Percentiles rank a stretch among this genome's conserved stretches.
phyloP scores from a whole-genome alignment of 257 asterid species.

The Coffea eugenioides region DNA sequence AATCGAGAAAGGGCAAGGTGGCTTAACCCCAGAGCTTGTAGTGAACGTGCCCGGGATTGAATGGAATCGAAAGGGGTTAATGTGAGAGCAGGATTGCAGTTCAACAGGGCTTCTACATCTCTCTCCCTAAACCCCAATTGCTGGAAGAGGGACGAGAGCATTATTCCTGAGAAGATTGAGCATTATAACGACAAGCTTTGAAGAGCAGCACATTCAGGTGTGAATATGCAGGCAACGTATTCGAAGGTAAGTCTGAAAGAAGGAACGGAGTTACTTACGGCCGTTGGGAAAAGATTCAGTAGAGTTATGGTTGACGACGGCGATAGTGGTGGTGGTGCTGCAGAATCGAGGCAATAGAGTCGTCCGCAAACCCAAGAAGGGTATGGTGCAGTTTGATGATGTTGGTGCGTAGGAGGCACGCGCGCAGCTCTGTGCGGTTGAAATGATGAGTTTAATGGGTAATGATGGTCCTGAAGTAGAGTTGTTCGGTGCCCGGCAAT shows the following conservation, averaged over 20 bases:
- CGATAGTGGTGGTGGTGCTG: slow-evolving; percentile 14
- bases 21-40: slow-evolving; percentile 54
- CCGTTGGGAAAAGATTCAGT: slow-evolving; percentile 20
- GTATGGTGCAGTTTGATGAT: background rate
- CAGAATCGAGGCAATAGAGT: slow-evolving; percentile 26
- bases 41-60: slow-evolving; percentile 40
- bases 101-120: slow-evolving; percentile 57
- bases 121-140: slow-evolving; percentile 60
- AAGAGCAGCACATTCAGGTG: background rate
- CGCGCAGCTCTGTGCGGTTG: background rate
- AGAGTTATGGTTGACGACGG: slow-evolving; percentile 20
- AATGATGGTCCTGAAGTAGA: slow-evolving; percentile 1
- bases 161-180: slow-evolving; percentile 36
- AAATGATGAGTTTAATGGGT: slow-evolving; percentile 5
- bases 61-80: slow-evolving; percentile 45
- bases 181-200: background rate
- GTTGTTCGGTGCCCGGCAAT: background rate
- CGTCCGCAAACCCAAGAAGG: background rate
- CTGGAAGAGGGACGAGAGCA: slow-evolving; percentile 51
- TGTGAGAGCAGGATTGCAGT: slow-evolving; percentile 37
- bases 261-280: slow-evolving; percentile 30
- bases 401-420: background rate
- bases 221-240: background rate
- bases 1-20: slow-evolving; percentile 54
- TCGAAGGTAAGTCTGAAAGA: slow-evolving; percentile 15